Evolutionary conservation across 768 basidiomycete genomes (phyloP).

Genomic region (Mycena haematopus): DNA sequence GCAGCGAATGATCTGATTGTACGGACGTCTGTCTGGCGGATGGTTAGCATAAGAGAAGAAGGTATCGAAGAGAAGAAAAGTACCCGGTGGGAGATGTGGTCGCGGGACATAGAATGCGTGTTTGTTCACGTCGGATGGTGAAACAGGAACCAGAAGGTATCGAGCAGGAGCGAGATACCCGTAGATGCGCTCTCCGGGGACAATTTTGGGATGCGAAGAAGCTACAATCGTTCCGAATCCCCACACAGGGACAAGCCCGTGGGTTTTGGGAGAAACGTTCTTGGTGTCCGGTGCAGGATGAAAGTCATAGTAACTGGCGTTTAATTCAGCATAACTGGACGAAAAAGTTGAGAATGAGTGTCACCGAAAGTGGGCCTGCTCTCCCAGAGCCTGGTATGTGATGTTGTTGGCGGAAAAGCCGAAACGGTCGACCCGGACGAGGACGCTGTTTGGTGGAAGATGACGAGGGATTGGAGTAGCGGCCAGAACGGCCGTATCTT

Average conservation of each 20-base stretch:
- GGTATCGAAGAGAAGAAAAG: constrained; percentile 11
- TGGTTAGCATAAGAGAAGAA: not conserved
- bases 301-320: constrained; percentile 70
- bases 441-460: constrained; percentile 51
- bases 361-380: constrained; percentile 58
- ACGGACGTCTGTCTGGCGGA: constrained; percentile 62
- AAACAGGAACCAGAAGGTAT: constrained; percentile 62
- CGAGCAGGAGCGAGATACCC: constrained; percentile 66
- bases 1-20: constrained; percentile 72
- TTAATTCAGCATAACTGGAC: not conserved
- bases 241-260: constrained; percentile 76
- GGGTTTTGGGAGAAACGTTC: constrained; percentile 51
- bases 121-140: constrained; percentile 56
- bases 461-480: constrained; percentile 30
- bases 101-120: constrained; percentile 64
- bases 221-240: constrained; percentile 65
- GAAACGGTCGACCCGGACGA: constrained; percentile 68
- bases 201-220: constrained; percentile 56
- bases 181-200: constrained; percentile 64
- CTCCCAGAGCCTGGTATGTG: constrained; percentile 66
- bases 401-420: constrained; percentile 78
- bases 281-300: constrained; percentile 52
- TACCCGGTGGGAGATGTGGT: constrained; percentile 67
- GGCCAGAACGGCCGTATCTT: constrained; percentile 36
- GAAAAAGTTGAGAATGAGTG: constrained; percentile 1